phyloP scores from a whole-genome alignment of 2,329 filamentous ascomycete species.

The Penicillium frequentans region DNA sequence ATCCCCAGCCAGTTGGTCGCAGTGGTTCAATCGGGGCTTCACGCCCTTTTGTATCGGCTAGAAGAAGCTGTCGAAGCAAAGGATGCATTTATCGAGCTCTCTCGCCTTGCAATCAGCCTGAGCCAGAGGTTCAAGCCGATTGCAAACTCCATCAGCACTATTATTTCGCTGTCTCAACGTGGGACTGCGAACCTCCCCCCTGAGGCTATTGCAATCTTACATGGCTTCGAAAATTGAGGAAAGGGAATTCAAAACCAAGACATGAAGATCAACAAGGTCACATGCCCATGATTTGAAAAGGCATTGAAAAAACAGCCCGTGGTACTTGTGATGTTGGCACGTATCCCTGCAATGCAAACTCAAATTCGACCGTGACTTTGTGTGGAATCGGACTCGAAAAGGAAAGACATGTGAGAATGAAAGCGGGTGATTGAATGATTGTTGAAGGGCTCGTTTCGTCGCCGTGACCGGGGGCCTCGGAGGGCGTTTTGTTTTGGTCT shows the following conservation, averaged over 20 bases:
- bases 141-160: slow-evolving; percentile 21
- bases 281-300: background rate
- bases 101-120: slow-evolving; percentile 26
- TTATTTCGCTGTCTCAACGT: slow-evolving; percentile 17
- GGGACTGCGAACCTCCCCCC: slow-evolving; percentile 19
- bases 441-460: background rate
- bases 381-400: background rate
- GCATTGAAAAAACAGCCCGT: background rate
- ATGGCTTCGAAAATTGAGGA: slow-evolving; percentile 14
- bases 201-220: slow-evolving; percentile 24
- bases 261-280: no score
- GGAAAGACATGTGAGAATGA: background rate
- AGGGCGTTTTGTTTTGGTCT: background rate
- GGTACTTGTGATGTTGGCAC: background rate
- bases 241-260: background rate
- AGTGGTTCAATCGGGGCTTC: slow-evolving; percentile 22
- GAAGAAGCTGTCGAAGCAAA: slow-evolving; percentile 20
- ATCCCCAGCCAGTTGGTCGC: slow-evolving; percentile 30
- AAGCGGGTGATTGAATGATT: background rate
- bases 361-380: background rate
- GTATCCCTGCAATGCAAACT: background rate
- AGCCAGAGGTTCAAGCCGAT: slow-evolving; percentile 25
- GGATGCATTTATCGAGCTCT: slow-evolving; percentile 29
- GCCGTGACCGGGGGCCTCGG: background rate
- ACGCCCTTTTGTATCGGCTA: slow-evolving; percentile 21